Evolutionary conservation across 2,329 filamentous ascomycete genomes (phyloP).

Genomic region (Claviceps arundinis): DNA sequence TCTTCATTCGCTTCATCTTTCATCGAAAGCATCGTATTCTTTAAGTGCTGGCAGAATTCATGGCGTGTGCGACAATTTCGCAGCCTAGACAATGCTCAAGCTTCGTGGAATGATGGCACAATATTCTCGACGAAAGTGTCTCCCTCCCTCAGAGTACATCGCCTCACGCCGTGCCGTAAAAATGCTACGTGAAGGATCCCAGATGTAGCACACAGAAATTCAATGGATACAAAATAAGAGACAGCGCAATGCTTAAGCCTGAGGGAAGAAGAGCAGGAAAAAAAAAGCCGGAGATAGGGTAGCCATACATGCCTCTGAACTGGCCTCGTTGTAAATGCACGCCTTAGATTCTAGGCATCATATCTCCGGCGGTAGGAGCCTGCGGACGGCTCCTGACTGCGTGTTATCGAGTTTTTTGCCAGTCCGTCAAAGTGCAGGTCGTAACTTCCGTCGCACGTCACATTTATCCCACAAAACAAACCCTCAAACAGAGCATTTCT

Average conservation of each 20-base stretch:
- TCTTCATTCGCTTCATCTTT: no score
- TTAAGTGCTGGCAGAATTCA: no score
- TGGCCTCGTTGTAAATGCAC: neutral
- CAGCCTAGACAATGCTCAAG: no score
- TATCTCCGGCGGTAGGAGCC: neutral
- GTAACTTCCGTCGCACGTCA: slow-evolving; percentile 9
- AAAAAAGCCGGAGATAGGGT: neutral
- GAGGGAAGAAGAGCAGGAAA: neutral
- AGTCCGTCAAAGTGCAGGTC: slow-evolving; percentile 4
- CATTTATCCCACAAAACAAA: slow-evolving; percentile 8
- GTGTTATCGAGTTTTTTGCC: neutral
- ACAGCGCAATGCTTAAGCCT: neutral
- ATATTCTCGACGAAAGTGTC: no score
- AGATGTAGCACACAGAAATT: neutral
- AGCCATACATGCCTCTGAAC: no score
- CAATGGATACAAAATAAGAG: neutral
- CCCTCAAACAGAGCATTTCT: slow-evolving; percentile 9
- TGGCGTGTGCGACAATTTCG: no score
- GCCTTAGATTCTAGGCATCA: neutral
- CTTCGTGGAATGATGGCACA: no score
- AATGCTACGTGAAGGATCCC: neutral
- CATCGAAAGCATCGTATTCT: no score
- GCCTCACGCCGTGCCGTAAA: no score
- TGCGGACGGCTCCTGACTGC: slow-evolving; percentile 1
- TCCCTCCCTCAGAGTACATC: no score